These are phyloP conservation scores for Sporothrix humicola DNA, from an alignment of 2,329 filamentous ascomycete species.

Conservation along the genomic window DNA sequence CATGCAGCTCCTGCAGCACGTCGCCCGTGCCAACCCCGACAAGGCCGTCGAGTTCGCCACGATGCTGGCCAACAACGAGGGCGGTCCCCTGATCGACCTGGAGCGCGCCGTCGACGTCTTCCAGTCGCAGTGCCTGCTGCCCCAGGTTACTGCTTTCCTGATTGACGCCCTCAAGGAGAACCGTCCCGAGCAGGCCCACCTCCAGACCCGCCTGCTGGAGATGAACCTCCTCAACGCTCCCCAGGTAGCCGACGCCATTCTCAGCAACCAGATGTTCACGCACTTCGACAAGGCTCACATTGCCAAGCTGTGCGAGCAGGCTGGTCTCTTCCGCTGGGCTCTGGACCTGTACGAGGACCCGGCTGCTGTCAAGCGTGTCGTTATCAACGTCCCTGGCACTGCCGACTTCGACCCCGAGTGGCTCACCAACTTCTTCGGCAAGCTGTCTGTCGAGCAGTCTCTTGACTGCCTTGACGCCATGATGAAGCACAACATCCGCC, in stretches of 20 bases:
- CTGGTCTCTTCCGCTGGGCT: slow-evolving; percentile 83
- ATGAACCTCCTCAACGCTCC: slow-evolving; percentile 98
- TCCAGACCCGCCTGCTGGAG: slow-evolving; percentile 93
- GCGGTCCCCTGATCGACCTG: slow-evolving; percentile 85
- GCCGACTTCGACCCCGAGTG: slow-evolving; percentile 91
- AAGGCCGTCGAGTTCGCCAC: slow-evolving; percentile 95
- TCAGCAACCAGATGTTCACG: slow-evolving; percentile 98
- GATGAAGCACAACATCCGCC: slow-evolving; percentile 94
- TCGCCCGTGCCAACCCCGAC: slow-evolving; percentile 87
- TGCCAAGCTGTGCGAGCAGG: slow-evolving; percentile 89
- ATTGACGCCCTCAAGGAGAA: slow-evolving; percentile 95
- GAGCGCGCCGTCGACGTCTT: slow-evolving; percentile 97
- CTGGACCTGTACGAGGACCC: slow-evolving; percentile 95
- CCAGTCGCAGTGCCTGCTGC: slow-evolving; percentile 96
- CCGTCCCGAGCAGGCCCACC: slow-evolving; percentile 86
- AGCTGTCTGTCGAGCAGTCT: slow-evolving; percentile 92
- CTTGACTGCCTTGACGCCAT: slow-evolving; percentile 94
- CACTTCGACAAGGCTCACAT: slow-evolving; percentile 93
- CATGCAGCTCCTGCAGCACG: slow-evolving; percentile 88
- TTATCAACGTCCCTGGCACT: slow-evolving; percentile 79
- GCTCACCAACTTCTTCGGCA: slow-evolving; percentile 90
- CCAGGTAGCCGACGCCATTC: slow-evolving; percentile 95
- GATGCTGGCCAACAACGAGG: slow-evolving; percentile 87
- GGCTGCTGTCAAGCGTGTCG: slow-evolving; percentile 84
- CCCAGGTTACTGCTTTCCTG: slow-evolving; percentile 97